phyloP scores from a whole-genome alignment of 495 filamentous ascomycete species.

The Lentithecium fluviatile region DNA sequence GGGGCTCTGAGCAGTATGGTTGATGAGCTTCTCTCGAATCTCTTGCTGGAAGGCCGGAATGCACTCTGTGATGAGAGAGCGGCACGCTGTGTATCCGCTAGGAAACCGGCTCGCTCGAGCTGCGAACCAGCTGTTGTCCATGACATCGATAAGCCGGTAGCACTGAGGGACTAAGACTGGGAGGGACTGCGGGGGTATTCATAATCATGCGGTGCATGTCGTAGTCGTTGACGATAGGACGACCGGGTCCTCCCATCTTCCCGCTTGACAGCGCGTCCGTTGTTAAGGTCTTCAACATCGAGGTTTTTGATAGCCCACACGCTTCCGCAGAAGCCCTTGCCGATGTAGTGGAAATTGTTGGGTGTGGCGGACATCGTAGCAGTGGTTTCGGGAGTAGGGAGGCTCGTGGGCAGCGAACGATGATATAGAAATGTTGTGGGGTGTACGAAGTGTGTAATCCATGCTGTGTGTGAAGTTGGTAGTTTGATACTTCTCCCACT shows the following conservation, averaged over 20 bases:
- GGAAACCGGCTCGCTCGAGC: slow-evolving; percentile 10
- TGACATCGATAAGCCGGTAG: slow-evolving; percentile 20
- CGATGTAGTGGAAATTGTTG: slow-evolving; percentile 9
- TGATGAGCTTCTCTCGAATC: slow-evolving; percentile 25
- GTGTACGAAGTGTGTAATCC: no score
- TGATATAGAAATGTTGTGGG: no score
- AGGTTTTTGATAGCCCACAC: slow-evolving; percentile 18
- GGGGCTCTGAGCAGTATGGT: slow-evolving; percentile 28
- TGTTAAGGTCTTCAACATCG: not conserved
- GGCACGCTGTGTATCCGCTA: slow-evolving; percentile 11
- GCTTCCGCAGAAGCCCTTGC: slow-evolving; percentile 32
- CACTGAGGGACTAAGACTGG: slow-evolving; percentile 5
- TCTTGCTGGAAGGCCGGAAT: slow-evolving; percentile 25
- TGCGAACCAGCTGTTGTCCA: slow-evolving; percentile 22
- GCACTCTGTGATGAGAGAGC: slow-evolving; percentile 23
- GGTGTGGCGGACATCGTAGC: no score
- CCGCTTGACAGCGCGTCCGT: slow-evolving; percentile 8
- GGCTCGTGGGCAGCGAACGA: no score
- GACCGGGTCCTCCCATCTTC: slow-evolving; percentile 33
- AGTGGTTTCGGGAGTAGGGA: no score
- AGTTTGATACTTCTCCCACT: no score
- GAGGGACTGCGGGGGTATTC: not conserved
- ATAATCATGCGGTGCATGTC: slow-evolving; percentile 13
- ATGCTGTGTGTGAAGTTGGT: no score
- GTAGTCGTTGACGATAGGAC: slow-evolving; percentile 29